Evolutionary conservation across 257 asterid genomes (phyloP).

Genomic region (Paulownia fortunei): DNA sequence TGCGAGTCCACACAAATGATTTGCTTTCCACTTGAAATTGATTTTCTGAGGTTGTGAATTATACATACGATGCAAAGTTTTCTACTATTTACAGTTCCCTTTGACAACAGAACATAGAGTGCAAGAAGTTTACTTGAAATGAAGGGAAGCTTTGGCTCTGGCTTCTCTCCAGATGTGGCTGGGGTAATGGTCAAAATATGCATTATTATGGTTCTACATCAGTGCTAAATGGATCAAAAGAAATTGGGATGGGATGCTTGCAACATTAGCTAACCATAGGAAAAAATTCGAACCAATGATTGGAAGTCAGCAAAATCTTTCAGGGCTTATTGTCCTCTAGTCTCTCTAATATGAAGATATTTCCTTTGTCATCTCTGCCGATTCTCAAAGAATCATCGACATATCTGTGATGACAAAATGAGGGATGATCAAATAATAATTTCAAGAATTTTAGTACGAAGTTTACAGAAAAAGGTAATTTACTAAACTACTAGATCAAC

Average conservation of each 20-base stretch:
- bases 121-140: not conserved
- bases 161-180: not conserved
- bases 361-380: conserved; percentile 90
- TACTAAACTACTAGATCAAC: not conserved
- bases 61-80: not conserved
- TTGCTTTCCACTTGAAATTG: not conserved
- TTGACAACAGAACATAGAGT: not conserved
- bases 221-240: not conserved
- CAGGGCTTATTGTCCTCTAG: conserved; percentile 20
- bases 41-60: not conserved
- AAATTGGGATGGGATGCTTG: not conserved
- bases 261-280: not conserved
- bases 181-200: not conserved
- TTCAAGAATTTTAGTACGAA: not conserved
- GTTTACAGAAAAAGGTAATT: conserved; percentile 1
- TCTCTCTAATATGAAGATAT: conserved; percentile 67
- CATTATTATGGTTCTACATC: not conserved
- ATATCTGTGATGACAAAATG: conserved; percentile 49
- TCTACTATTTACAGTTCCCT: not conserved
- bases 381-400: conserved; percentile 82
- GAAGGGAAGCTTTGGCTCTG: not conserved
- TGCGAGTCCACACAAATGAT: not conserved
- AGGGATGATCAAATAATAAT: not conserved
- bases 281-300: not conserved
- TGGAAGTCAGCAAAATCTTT: not conserved